Evolutionary conservation across 441 rosid genomes (phyloP).

Genomic region (Mallotus japonicus): DNA sequence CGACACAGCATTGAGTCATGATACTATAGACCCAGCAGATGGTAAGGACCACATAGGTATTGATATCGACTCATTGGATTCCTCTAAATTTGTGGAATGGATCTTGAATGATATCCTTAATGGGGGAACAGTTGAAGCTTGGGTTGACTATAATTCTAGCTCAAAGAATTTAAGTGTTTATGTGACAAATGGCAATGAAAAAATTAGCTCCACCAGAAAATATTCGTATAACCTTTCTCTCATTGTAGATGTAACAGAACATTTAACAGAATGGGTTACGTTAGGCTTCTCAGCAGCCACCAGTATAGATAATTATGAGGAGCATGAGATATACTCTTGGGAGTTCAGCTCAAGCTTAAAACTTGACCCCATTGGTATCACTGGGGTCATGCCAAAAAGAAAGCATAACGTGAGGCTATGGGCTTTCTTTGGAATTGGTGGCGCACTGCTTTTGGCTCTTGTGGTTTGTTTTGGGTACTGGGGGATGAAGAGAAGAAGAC

Average conservation of each 20-base stretch:
- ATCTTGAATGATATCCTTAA: slow-evolving; percentile 1
- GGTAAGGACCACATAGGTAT: slow-evolving; percentile 29
- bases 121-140: slow-evolving; percentile 25
- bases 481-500: no score
- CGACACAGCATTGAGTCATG: slow-evolving; percentile 10
- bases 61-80: slow-evolving; percentile 17
- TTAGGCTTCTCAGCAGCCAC: slow-evolving; percentile 35
- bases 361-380: neutral
- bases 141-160: slow-evolving; percentile 27
- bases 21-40: neutral
- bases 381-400: no score
- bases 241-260: neutral
- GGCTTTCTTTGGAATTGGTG: neutral
- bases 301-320: neutral
- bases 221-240: neutral
- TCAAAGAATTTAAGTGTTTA: slow-evolving; percentile 22
- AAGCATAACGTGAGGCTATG: no score
- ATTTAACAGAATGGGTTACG: slow-evolving; percentile 29
- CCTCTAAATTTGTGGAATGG: slow-evolving; percentile 17
- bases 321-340: slow-evolving; percentile 27
- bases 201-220: neutral
- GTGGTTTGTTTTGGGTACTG: neutral
- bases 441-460: neutral
- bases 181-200: neutral
- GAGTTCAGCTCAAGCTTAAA: slow-evolving; percentile 28